Base-by-base conservation (phyloP, 2,329 filamentous ascomycete species). In the Trichophyton verrucosum region DNA sequence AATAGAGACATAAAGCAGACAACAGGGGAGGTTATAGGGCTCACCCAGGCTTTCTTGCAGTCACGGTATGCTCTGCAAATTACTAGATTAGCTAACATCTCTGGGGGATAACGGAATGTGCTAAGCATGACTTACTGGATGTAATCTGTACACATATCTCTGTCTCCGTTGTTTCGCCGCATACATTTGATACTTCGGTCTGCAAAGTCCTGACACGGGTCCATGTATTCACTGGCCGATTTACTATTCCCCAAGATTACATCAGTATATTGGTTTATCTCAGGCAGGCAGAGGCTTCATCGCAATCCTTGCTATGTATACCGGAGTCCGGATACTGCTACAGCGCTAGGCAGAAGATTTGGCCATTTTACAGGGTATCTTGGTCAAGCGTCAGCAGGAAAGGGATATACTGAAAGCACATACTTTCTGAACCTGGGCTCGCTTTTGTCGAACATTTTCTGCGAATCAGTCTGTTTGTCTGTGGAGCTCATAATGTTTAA, bases 151-250 rank as follows among this genome's bases (percentile, higher is more conserved):
- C 94, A 99, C 87, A 97, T 88, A n/a, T 86, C 79, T 66, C 86
- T 83, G 71, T 97, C 90, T 13, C 89, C 91, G 22, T 82, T 86
- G 72, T 99, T 99, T 22, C 94, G 84, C 71, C 91, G 86, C 70
- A 99, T 77, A 70, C 94, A 99, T 72, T 84, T 86, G 67, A 96
- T 86, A 75, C 91, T 96, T 70, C 83, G 82, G 66, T 87, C 80
- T 6, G 94, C 92, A 3, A 90, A 90, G 69, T 96, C 92, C 73
- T 97, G 92, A 74, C 94, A 99, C 1, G 94, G 94, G 69, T 99
- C 94, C 73, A 89, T 90, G 76, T 87, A 97, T 72, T 96, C 86
- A 79, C 91, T 96, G 70, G 86, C 84, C 60, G 81, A 82, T 80
- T 97, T 97, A 67, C 92, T 96, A 69, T 11, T 22, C 17, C 20